phyloP scores from a whole-genome alignment of 75 land plant species.

The Cunninghamia lanceolata region DNA sequence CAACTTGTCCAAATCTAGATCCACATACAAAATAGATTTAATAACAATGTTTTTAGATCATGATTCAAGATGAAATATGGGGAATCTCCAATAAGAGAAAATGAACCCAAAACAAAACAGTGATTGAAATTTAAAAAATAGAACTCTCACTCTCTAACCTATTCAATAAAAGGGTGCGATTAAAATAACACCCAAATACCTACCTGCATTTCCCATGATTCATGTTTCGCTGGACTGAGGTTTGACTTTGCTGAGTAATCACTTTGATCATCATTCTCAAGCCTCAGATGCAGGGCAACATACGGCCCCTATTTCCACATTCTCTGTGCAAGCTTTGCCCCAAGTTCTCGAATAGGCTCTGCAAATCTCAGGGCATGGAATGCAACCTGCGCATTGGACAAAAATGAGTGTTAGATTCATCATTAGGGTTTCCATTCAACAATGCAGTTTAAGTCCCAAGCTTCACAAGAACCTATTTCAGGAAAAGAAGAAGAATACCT shows the following conservation, averaged over 20 bases:
- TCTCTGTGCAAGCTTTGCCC: conserved; percentile 50
- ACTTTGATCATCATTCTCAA: conserved; percentile 15
- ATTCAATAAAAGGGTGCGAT: not conserved
- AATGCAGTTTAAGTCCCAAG: not conserved
- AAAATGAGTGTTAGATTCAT: too few species aligned
- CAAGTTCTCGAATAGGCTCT: too few species aligned
- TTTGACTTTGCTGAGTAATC: not conserved
- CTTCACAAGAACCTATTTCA: not conserved
- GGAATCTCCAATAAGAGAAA: not conserved
- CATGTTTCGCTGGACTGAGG: not conserved
- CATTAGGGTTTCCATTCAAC: too few species aligned
- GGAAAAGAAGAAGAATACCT: conserved; percentile 29
- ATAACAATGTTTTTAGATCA: not conserved
- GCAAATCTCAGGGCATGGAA: too few species aligned
- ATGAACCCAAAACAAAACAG: not conserved
- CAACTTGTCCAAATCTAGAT: not conserved
- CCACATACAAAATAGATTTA: not conserved
- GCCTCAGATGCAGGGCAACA: conserved; percentile 50
- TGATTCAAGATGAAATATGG: not conserved
- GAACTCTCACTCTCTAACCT: not conserved
- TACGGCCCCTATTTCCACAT: conserved; percentile 70
- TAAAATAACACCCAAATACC: not conserved
- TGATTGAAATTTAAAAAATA: not conserved
- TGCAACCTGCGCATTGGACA: too few species aligned
- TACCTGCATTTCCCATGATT: not conserved